phyloP scores from a whole-genome alignment of 2,329 filamentous ascomycete species.

The Pseudogymnoascus sp. region DNA sequence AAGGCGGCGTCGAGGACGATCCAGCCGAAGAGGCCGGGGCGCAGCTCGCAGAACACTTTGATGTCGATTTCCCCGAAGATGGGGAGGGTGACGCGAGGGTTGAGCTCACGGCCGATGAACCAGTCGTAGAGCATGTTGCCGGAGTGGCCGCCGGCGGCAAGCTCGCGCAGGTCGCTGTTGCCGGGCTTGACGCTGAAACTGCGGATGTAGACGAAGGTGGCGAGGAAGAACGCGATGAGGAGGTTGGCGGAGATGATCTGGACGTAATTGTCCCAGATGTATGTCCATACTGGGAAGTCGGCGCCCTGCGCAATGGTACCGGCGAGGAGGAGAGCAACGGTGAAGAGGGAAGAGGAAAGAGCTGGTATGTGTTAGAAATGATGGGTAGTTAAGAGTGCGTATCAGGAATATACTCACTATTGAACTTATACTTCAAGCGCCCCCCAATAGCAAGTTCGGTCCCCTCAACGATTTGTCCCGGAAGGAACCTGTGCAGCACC shows the following conservation, averaged over 20 bases:
- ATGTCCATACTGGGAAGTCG: slow-evolving; percentile 82
- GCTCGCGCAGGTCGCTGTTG: slow-evolving; percentile 63
- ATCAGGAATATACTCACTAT: slow-evolving; percentile 40
- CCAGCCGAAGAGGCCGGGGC: slow-evolving; percentile 89
- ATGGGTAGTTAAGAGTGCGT: slow-evolving; percentile 8
- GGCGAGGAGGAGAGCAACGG: slow-evolving; percentile 59
- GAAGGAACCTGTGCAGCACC: slow-evolving; percentile 66
- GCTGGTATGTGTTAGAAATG: slow-evolving; percentile 39
- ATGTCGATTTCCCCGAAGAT: slow-evolving; percentile 80
- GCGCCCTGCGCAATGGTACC: slow-evolving; percentile 72
- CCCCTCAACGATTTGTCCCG: slow-evolving; percentile 63
- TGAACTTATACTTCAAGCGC: slow-evolving; percentile 73
- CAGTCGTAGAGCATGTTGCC: slow-evolving; percentile 90
- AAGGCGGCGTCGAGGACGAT: slow-evolving; percentile 77
- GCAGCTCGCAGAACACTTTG: slow-evolving; percentile 81
- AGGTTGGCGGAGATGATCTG: slow-evolving; percentile 79
- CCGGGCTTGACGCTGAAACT: slow-evolving; percentile 76
- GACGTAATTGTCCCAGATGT: slow-evolving; percentile 83
- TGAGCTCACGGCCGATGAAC: slow-evolving; percentile 93
- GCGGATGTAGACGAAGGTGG: slow-evolving; percentile 70
- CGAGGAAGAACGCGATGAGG: slow-evolving; percentile 62
- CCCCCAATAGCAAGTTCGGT: slow-evolving; percentile 62
- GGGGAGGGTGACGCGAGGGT: slow-evolving; percentile 73
- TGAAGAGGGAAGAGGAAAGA: slow-evolving; percentile 65
- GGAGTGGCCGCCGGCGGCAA: slow-evolving; percentile 71